phyloP scores from a whole-genome alignment of 164 flowering plant genomes.

The Stephania japonica region DNA sequence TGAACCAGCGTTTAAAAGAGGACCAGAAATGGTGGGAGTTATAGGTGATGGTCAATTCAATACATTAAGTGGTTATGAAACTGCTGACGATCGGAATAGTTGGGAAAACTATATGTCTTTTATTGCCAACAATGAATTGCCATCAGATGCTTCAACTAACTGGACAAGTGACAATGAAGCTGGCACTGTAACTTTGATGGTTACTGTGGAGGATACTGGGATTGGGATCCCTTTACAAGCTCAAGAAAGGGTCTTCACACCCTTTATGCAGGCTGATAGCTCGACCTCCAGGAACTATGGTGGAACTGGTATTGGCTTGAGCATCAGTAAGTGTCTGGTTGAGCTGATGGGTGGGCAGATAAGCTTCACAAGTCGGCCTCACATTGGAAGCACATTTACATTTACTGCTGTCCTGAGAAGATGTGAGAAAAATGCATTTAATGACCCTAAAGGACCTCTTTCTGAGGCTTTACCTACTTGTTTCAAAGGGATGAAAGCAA shows the following conservation, averaged over 20 bases:
- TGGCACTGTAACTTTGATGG: conserved; percentile 49
- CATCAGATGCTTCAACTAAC: conserved; percentile 25
- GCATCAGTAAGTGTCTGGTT: conserved; percentile 86
- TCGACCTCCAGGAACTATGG: conserved; percentile 88
- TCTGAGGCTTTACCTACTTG: conserved; percentile 44
- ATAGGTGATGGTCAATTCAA: conserved; percentile 30
- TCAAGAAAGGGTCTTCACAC: conserved; percentile 74
- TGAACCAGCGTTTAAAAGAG: conserved; percentile 38
- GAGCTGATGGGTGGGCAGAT: conserved; percentile 91
- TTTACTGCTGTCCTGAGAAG: conserved; percentile 58
- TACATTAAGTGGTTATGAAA: conserved; percentile 78
- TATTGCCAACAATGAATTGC: conserved; percentile 34
- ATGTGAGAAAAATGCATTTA: conserved; percentile 31
- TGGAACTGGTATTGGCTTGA: conserved; percentile 91
- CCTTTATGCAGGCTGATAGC: conserved; percentile 97
- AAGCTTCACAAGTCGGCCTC: conserved; percentile 66
- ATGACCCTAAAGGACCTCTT: conserved; percentile 33
- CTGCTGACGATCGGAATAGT: conserved; percentile 60
- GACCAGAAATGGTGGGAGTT: conserved; percentile 25
- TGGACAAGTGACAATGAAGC: conserved; percentile 21
- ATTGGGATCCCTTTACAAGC: conserved; percentile 73
- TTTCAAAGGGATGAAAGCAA: conserved; percentile 68
- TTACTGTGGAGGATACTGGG: conserved; percentile 89
- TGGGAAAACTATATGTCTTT: conserved; percentile 58
- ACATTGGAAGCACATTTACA: conserved; percentile 83